These are phyloP conservation scores for Fraxinus albicans DNA, from an alignment of 305 asterid species.

Conservation along the genomic window DNA sequence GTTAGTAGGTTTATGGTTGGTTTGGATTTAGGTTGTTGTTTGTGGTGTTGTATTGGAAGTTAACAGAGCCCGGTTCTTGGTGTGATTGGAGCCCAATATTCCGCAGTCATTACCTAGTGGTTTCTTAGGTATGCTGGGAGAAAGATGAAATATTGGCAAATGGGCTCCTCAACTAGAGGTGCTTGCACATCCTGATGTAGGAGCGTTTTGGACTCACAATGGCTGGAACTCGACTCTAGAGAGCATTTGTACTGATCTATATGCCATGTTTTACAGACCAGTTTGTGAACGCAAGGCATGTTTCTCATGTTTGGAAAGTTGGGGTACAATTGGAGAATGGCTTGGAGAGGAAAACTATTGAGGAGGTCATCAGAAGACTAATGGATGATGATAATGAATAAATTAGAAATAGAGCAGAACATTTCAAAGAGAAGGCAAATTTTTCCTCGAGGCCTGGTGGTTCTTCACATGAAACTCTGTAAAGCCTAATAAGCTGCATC, in stretches of 20 bases:
- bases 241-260: not conserved
- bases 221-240: not conserved
- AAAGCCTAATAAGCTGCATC: not conserved
- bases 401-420: not conserved
- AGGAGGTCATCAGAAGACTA: slow-evolving; percentile 1
- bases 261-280: not conserved
- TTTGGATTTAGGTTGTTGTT: too few species aligned
- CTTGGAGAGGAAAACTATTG: slow-evolving; percentile 10
- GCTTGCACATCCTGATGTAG: slow-evolving; percentile 28
- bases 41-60: too few species aligned
- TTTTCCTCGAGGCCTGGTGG: not conserved
- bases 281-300: slow-evolving; percentile 3
- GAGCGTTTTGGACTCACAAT: slow-evolving; percentile 38
- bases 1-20: too few species aligned
- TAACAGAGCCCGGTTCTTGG: too few species aligned
- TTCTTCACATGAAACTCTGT: slow-evolving; percentile 12
- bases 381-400: slow-evolving; percentile 14
- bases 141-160: slow-evolving; percentile 34
- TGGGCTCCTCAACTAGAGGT: slow-evolving; percentile 45
- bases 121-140: slow-evolving; percentile 17
- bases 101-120: slow-evolving; percentile 9
- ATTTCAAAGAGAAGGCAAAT: slow-evolving; percentile 11
- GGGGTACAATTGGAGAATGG: not conserved
- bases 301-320: not conserved
- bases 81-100: too few species aligned